These are phyloP conservation scores for Boletellus ananiceps DNA, from an alignment of 768 basidiomycete genomes.

Conservation along the genomic window DNA sequence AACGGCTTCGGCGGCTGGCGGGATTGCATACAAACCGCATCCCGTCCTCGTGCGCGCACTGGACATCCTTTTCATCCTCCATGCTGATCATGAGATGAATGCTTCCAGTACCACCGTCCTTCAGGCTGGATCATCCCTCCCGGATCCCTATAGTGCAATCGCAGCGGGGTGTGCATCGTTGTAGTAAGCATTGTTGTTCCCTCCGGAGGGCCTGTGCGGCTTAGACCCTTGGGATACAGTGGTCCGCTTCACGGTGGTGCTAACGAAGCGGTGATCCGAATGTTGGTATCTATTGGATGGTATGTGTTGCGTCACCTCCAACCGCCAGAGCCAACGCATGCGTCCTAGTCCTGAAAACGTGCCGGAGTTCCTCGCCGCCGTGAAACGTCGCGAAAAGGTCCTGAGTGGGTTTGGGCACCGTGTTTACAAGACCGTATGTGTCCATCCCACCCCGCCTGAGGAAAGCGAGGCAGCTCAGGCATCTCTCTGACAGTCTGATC, in stretches of 20 bases:
- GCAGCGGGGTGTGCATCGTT: conserved; percentile 87
- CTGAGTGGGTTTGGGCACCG: conserved; percentile 88
- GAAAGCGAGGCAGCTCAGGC: not conserved
- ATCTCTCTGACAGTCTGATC: conserved; percentile 60
- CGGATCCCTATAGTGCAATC: conserved; percentile 86
- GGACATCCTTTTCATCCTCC: conserved; percentile 82
- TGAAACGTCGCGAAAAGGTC: conserved; percentile 85
- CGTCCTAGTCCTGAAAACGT: conserved; percentile 69
- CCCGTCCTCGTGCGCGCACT: conserved; percentile 84
- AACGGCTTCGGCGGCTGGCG: conserved; percentile 41
- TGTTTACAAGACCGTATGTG: conserved; percentile 68
- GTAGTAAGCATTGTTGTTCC: conserved; percentile 52
- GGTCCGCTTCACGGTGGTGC: conserved; percentile 60
- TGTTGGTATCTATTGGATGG: conserved; percentile 86
- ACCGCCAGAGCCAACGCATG: not conserved
- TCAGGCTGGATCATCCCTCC: conserved; percentile 84
- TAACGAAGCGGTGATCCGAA: conserved; percentile 91
- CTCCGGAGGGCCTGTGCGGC: not conserved
- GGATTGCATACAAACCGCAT: conserved; percentile 62
- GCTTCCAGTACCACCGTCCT: conserved; percentile 82
- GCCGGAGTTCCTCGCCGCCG: conserved; percentile 78
- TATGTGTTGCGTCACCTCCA: conserved; percentile 31
- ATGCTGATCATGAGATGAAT: conserved; percentile 90
- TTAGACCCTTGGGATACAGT: conserved; percentile 6
- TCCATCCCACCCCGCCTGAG: not conserved